phyloP scores from a whole-genome alignment of 441 rosid species.

The Adansonia grandidieri region DNA sequence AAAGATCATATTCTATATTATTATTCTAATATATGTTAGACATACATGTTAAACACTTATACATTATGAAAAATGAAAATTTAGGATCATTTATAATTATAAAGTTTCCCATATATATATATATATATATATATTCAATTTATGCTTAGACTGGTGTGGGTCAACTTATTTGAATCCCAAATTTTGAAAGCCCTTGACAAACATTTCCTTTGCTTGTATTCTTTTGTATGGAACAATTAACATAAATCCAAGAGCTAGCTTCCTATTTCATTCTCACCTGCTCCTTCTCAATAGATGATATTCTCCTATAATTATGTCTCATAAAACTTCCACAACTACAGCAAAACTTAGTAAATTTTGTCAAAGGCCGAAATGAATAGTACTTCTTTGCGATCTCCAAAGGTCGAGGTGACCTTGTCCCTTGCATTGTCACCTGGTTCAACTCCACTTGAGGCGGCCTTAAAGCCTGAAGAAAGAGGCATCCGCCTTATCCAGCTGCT shows the following conservation, averaged over 20 bases:
- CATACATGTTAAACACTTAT: no score
- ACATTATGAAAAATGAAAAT: no score
- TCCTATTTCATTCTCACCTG: not conserved
- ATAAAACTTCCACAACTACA: not conserved
- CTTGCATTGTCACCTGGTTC: constrained; percentile 38
- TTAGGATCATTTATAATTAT: no score
- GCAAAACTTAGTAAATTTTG: not conserved
- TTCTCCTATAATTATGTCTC: constrained; percentile 26
- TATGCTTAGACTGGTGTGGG: not conserved
- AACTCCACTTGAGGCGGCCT: not conserved
- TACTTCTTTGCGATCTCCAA: constrained; percentile 28
- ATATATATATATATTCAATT: not conserved
- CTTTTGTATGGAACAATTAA: constrained; percentile 23
- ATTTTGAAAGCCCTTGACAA: not conserved
- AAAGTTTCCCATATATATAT: no score
- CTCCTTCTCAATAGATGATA: constrained; percentile 9
- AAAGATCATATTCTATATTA: no score
- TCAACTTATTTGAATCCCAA: not conserved
- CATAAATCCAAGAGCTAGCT: constrained; percentile 29
- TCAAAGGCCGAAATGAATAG: constrained; percentile 28
- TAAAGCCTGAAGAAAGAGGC: constrained; percentile 43
- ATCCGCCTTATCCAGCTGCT: constrained; percentile 56
- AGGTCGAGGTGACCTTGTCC: constrained; percentile 53
- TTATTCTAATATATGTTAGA: no score
- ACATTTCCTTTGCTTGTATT: constrained; percentile 24